These are phyloP conservation scores for Calvatia gigantea DNA, from an alignment of 768 basidiomycete genomes.

Conservation along the genomic window DNA sequence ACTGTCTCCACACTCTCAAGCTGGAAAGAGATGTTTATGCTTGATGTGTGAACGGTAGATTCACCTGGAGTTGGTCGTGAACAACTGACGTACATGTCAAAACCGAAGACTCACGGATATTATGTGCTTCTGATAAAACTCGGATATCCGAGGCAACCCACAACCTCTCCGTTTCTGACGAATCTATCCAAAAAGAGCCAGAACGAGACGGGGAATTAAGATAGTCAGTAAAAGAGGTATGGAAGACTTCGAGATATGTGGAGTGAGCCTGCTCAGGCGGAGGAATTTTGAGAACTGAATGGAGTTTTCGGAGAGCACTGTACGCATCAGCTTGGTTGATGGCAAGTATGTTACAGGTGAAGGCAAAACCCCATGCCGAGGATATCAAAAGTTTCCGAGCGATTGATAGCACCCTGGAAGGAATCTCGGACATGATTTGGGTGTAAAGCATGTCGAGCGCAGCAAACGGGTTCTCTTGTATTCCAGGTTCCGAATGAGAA, in stretches of 20 bases:
- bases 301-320: background rate
- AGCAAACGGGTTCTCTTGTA: background rate
- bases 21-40: background rate
- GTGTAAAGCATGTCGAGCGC: slow-evolving; percentile 10
- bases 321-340: background rate
- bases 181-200: background rate
- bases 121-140: background rate
- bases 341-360: background rate
- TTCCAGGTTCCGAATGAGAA: background rate
- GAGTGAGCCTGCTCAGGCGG: background rate
- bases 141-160: background rate
- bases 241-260: background rate
- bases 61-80: background rate
- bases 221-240: background rate
- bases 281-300: background rate
- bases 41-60: background rate
- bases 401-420: background rate
- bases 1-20: too few species aligned
- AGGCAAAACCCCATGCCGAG: too few species aligned
- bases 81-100: background rate
- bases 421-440: background rate
- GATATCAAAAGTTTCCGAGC: background rate
- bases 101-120: background rate
- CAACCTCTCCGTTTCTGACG: background rate
- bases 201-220: background rate